Conservation (phyloP, 1,139 yeast species). For the Hansenula lynferdii region DNA sequence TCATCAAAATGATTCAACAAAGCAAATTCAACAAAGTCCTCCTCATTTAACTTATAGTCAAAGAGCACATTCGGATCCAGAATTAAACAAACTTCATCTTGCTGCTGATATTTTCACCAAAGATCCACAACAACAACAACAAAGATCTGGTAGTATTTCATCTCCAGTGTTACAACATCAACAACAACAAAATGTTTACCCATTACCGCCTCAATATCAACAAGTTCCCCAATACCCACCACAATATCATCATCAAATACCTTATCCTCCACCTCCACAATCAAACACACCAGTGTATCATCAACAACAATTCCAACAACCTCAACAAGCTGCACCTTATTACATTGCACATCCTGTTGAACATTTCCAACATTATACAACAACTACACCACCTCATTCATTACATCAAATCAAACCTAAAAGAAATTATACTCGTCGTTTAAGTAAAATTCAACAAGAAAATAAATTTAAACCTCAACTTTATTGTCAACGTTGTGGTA, state of each 20-base stretch:
- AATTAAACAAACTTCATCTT: constrained; percentile 5
- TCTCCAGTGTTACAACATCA: not conserved
- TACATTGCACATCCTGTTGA: not conserved
- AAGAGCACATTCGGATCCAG: constrained; percentile 3
- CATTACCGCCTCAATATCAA: not conserved
- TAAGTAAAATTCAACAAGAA: not conserved
- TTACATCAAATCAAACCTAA: constrained; percentile 1
- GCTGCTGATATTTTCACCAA: constrained; percentile 13
- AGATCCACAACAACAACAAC: constrained; percentile 1
- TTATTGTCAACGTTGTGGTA: constrained; percentile 64
- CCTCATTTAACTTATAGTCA: not conserved
- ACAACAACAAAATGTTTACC: not conserved
- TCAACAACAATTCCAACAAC: not conserved
- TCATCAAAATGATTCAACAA: not conserved
- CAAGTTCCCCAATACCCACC: constrained; percentile 2
- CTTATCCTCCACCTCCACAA: not conserved
- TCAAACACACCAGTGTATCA: not conserved
- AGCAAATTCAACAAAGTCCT: not conserved
- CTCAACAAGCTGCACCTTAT: not conserved
- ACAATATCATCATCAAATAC: not conserved
- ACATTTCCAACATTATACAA: not conserved
- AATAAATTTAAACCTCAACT: constrained; percentile 5
- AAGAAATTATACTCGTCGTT: constrained; percentile 3
- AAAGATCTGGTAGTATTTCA: too few species aligned
- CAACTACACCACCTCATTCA: not conserved